phyloP scores from a whole-genome alignment of 495 filamentous ascomycete genomes.

The Pyrenula aspistea region DNA sequence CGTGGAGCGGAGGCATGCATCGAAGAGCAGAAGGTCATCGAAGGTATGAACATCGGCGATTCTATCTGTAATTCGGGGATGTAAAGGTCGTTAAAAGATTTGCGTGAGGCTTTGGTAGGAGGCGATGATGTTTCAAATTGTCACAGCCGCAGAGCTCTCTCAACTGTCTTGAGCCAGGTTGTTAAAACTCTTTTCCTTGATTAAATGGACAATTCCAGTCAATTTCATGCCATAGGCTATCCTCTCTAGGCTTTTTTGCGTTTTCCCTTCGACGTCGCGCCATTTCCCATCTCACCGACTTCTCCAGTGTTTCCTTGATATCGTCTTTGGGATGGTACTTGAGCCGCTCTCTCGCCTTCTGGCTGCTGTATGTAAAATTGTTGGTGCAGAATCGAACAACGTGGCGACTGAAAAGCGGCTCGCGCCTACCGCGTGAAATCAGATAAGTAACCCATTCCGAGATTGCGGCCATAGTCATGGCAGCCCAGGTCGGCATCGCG shows the following conservation, averaged over 20 bases:
- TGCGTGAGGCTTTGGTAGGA: too few relatives aligned
- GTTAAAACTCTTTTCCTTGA: too few relatives aligned
- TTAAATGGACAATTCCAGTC: too few relatives aligned
- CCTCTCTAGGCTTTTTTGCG: not conserved
- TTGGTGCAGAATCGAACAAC: not conserved
- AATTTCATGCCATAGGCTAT: too few relatives aligned
- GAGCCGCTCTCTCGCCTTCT: not conserved
- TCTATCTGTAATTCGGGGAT: too few relatives aligned
- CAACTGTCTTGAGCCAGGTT: too few relatives aligned
- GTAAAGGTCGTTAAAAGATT: too few relatives aligned
- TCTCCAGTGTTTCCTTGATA: not conserved
- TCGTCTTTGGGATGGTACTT: not conserved
- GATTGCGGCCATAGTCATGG: not conserved
- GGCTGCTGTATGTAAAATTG: not conserved
- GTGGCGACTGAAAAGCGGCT: not conserved
- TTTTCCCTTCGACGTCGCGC: not conserved
- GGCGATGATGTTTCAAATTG: too few relatives aligned
- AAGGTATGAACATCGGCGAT: too few relatives aligned
- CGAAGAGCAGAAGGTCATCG: too few relatives aligned
- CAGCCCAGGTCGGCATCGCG: not conserved
- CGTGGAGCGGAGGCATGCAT: too few relatives aligned
- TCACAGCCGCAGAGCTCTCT: too few relatives aligned
- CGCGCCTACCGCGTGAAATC: not conserved
- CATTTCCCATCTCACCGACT: not conserved
- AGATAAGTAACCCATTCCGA: not conserved